Base-by-base conservation (phyloP, 805 yeast species). In the Starmera dryadoides region DNA sequence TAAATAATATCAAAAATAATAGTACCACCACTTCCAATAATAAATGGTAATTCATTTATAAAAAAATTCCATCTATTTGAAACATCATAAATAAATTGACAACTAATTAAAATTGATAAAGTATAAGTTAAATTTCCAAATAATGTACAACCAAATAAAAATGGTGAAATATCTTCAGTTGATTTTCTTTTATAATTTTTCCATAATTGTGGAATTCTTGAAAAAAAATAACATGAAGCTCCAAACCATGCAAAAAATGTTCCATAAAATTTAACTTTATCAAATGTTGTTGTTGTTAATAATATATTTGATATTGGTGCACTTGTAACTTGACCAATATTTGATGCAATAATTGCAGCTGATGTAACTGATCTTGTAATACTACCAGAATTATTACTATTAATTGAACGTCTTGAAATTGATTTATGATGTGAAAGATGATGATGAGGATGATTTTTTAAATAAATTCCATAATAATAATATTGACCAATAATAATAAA, bases 11-110 rank as follows among this genome's bases (percentile, higher is more conserved):
- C 97, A 58, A 89, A 87, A 3, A 78, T 47, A 16, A 88, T 72
- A 0, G 97, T 88, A 7, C 97, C 96, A 0, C 86, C 73, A 47
- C 93, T 80, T 1, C 97, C 96, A 20, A 87, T 52, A 25, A 91
- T 68, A 53, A 81, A 89, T 0, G 97, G 96, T 38, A 86, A 56
- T 51, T 88, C 95, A 35, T 76, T 79, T 46, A 64, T 47, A 21
- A 87, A 59, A 53, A 84, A 89, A 7, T 47, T 62, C 39, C 47
- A 48, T 47, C 63, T 65, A 31, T 66, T 61, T 1, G 58, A 61
- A 14, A 62, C 54, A n/a, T 49, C 50, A 7, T 49, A 44, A 23
- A 66, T 40, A 58, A 77, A 78, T 12, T 68, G 67, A 61, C 85
- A 72, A 35, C 86, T 77, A 2, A 81, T 67, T 32, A 88, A 48